These are phyloP conservation scores for Buddleja alternifolia DNA, from an alignment of 257 asterid genomes.

Conservation along the genomic window DNA sequence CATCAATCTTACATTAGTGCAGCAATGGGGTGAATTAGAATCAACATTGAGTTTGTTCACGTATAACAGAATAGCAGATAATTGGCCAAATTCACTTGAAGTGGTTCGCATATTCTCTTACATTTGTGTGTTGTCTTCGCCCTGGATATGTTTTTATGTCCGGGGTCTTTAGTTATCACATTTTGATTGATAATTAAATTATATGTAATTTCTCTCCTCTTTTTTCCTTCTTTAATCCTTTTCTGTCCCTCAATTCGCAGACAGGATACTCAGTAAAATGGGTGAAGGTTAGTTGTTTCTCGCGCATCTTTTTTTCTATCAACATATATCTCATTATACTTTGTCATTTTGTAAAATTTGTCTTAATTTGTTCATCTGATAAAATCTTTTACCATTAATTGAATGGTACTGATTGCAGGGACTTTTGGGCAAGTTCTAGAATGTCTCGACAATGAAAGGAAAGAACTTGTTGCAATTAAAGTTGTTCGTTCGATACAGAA, in stretches of 20 bases:
- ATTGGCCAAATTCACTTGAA: constrained; percentile 16
- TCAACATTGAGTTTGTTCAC: neutral
- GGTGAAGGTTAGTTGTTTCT: constrained; percentile 77
- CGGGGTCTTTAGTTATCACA: constrained; percentile 2
- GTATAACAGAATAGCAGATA: neutral
- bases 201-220: neutral
- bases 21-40: neutral
- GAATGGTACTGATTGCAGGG: constrained; percentile 45
- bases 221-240: constrained; percentile 22
- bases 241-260: constrained; percentile 49
- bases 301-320: neutral
- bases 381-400: constrained; percentile 23
- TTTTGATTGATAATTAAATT: constrained; percentile 18
- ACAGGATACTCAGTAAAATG: constrained; percentile 81
- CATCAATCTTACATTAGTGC: neutral
- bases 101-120: neutral
- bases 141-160: neutral
- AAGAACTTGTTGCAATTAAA: constrained; percentile 78
- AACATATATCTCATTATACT: constrained; percentile 1
- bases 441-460: constrained; percentile 75
- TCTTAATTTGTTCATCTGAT: constrained; percentile 15
- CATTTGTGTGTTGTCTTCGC: constrained; percentile 5
- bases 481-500: constrained; percentile 76
- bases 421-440: constrained; percentile 86
- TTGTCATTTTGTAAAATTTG: neutral